phyloP scores from a whole-genome alignment of 192 early-diverging fungal species.

The Mortierella hygrophila region DNA sequence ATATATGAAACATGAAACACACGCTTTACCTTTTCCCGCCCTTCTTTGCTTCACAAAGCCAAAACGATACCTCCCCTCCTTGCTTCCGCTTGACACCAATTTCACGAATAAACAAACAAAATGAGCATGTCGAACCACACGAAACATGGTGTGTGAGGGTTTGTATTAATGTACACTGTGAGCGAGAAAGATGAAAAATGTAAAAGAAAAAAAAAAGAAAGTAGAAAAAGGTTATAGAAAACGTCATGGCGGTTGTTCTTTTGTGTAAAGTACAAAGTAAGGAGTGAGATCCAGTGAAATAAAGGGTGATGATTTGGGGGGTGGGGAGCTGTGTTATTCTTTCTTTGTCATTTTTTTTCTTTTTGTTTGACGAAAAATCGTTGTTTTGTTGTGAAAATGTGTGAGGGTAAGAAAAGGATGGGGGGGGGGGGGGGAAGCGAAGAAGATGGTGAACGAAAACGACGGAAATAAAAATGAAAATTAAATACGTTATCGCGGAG shows the following conservation, averaged over 20 bases:
- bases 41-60: not conserved
- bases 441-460: not conserved
- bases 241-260: not conserved
- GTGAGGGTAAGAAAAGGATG: too few species aligned
- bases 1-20: not conserved
- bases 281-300: too few species aligned
- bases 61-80: not conserved
- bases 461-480: not conserved
- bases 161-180: not conserved
- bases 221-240: not conserved
- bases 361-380: too few species aligned
- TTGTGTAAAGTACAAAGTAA: not conserved
- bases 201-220: not conserved
- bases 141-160: not conserved
- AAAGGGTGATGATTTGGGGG: not conserved
- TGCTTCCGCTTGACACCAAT: too few species aligned
- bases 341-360: too few species aligned
- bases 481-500: slow-evolving; percentile 1
- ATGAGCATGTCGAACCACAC: not conserved
- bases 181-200: not conserved
- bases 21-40: not conserved
- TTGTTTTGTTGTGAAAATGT: too few species aligned
- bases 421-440: not conserved
- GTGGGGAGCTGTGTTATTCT: too few species aligned
- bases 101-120: too few species aligned